Evolutionary conservation across 1,284 basidiomycete genomes (phyloP).

Genomic region (Exsudoporus floridanus): DNA sequence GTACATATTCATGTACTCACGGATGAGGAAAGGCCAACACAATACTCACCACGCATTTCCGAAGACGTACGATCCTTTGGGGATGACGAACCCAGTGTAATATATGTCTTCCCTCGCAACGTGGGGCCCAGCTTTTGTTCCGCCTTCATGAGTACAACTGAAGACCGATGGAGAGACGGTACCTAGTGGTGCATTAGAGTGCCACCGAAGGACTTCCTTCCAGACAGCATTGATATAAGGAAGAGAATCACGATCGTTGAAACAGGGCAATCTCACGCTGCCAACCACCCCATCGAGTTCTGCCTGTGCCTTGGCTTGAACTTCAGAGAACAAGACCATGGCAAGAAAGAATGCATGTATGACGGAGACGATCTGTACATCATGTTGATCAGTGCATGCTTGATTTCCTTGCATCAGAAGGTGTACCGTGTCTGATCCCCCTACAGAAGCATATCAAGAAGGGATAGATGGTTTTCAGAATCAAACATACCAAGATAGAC

Average conservation of each 20-base stretch:
- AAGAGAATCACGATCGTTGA: constrained; percentile 20
- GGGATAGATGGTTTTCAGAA: not conserved
- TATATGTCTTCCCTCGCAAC: constrained; percentile 39
- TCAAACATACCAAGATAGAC: constrained; percentile 14
- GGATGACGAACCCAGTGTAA: constrained; percentile 38
- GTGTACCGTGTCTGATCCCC: constrained; percentile 27
- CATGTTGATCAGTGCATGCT: not conserved
- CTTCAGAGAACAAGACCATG: constrained; percentile 27
- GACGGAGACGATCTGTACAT: constrained; percentile 38
- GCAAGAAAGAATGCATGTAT: constrained; percentile 34
- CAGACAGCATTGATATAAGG: constrained; percentile 29
- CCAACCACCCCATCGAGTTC: constrained; percentile 29
- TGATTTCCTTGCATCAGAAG: constrained; percentile 1
- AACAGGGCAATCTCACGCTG: constrained; percentile 16
- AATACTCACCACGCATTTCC: constrained; percentile 23
- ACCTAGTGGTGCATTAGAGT: constrained; percentile 18
- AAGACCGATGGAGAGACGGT: not conserved
- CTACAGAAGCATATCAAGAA: constrained; percentile 12
- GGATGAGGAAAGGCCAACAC: not conserved
- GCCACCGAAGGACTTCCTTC: constrained; percentile 30
- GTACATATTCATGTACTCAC: not conserved
- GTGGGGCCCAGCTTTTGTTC: constrained; percentile 34
- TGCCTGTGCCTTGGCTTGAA: constrained; percentile 24
- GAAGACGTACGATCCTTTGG: constrained; percentile 37
- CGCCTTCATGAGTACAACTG: constrained; percentile 19